Conservation (phyloP, 352 stramenopile species). For the Phytophthora palmivora region DNA sequence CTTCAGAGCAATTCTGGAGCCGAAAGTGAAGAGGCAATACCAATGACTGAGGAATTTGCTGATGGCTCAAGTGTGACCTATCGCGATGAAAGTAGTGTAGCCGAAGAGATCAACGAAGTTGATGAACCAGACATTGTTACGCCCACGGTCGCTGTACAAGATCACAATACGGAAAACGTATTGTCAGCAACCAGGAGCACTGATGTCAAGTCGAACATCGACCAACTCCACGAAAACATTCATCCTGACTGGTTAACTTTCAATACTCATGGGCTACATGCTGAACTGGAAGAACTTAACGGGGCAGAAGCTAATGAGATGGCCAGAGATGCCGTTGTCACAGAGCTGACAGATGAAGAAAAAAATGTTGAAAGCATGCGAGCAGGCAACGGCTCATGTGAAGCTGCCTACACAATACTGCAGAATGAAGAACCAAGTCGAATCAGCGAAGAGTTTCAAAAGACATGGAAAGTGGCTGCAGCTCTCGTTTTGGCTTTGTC, state of each 20-base stretch:
- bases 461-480: slow-evolving; percentile 26
- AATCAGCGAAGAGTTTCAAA: not conserved
- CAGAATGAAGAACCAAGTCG: slow-evolving; percentile 1
- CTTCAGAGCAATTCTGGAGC: slow-evolving; percentile 7
- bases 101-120: slow-evolving; percentile 13
- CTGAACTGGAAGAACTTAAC: not conserved
- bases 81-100: not conserved
- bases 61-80: not conserved
- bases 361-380: not conserved
- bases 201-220: not conserved
- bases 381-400: not conserved
- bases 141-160: not conserved
- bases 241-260: no score
- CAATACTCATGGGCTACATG: not conserved
- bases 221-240: not conserved
- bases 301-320: not conserved
- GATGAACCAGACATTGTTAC: not conserved
- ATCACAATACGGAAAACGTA: not conserved
- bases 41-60: not conserved
- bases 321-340: not conserved
- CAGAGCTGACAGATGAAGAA: not conserved
- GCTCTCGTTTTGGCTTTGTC: slow-evolving; percentile 36
- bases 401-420: not conserved
- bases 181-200: not conserved
- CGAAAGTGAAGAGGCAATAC: not conserved